Base-by-base conservation (phyloP, 139 green algal genomes). In the Tetradesmus obliquus region DNA sequence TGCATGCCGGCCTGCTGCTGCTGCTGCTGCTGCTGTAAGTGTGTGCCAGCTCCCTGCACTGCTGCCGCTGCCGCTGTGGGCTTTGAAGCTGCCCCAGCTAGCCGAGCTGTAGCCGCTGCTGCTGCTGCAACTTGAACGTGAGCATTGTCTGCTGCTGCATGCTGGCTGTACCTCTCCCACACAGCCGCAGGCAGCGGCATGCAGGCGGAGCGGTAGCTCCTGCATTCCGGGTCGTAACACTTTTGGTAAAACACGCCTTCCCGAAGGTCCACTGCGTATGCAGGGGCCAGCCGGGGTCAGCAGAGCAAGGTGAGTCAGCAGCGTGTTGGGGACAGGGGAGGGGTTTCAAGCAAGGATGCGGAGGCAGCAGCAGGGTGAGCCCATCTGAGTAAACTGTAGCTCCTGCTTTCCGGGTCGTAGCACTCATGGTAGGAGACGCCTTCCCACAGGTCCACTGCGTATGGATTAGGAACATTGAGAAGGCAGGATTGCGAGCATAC, bases 141-240 rank as follows among this genome's bases (percentile, higher is more conserved):
- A 45, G 32, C 32, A 45, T 45, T 45, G 66, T 24, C 66, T 13
- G n/a, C 3, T 5, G 66, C 66, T 76, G 79, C n/a, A 84, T 60
- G 84, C 58, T 55, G 55, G 20, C 45, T 20, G 84, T 89, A 80
- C 13, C 32, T 24, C 79, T 88, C 66, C 91, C 85, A 92, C 0
- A 93, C 32, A 5, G 74, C 32, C 3, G 74, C 15, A 15, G 95
- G 95, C 66, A 96, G 88, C 9, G 95, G 86, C 76, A 93, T 93
- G 22, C 82, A 87, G 7, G 87, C 80, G 12, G 93, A 96, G 20
- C 94, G 90, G 81, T 94, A 97, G 66, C 62, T 22, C 3, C 90
- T 24, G 91, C 95, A 96, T 5, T 96, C 94, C 0, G 88, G 93
- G 86, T 97, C 96, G 88, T 96, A 96, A 87, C 88, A 92, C 51